Conservation (phyloP, 2,329 filamentous ascomycete species). For the Trichoderma gracile region DNA sequence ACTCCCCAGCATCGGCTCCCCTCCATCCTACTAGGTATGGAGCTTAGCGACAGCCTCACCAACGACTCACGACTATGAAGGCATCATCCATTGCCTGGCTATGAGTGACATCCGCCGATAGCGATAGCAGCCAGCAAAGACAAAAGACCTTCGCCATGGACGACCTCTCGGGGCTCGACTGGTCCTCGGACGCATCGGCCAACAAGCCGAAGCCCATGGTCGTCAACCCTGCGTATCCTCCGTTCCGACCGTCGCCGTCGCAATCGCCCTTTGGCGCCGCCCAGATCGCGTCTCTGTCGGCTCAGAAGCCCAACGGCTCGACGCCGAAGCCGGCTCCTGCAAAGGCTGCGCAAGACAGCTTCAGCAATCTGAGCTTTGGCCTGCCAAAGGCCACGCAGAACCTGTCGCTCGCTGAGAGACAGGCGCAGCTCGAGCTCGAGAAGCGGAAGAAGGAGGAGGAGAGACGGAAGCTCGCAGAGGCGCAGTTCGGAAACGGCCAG, state of each 20-base stretch:
- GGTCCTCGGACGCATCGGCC: constrained; percentile 50
- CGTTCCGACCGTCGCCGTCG: constrained; percentile 57
- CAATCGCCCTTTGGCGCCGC: constrained; percentile 58
- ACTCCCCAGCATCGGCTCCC: constrained; percentile 16
- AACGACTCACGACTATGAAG: constrained; percentile 27
- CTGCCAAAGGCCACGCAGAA: constrained; percentile 63
- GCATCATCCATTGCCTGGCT: constrained; percentile 19
- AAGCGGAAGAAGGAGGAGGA: constrained; percentile 74
- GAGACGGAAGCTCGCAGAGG: constrained; percentile 68
- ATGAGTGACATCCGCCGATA: constrained; percentile 35
- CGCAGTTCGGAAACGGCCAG: constrained; percentile 73
- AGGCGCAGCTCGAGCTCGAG: constrained; percentile 64
- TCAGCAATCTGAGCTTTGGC: constrained; percentile 69
- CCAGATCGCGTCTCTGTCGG: constrained; percentile 57
- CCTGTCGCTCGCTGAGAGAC: constrained; percentile 75
- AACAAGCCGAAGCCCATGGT: constrained; percentile 42
- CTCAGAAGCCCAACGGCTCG: constrained; percentile 48
- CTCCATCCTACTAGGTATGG: background rate
- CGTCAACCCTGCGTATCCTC: constrained; percentile 49
- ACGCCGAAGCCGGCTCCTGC: constrained; percentile 47
- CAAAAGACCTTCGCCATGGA: constrained; percentile 52
- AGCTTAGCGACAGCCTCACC: constrained; percentile 20
- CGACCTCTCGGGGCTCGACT: constrained; percentile 62
- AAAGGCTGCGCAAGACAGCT: constrained; percentile 68
- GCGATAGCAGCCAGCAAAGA: constrained; percentile 16